Evolutionary conservation across 1,284 basidiomycete genomes (phyloP).

Genomic region (Ustilago hordei): DNA sequence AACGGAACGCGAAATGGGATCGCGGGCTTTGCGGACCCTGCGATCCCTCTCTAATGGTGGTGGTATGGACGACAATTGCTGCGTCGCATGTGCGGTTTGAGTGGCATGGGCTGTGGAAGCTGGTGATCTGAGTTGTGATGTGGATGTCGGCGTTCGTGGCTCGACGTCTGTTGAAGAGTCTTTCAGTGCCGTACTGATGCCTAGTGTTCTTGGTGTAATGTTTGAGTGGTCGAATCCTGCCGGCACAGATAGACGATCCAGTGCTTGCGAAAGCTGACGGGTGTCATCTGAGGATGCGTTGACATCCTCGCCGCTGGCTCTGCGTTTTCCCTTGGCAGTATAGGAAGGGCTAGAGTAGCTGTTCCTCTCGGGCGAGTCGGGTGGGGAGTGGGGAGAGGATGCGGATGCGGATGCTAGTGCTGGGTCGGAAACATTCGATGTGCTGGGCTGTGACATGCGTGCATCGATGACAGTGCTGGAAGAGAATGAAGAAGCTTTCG

Average conservation of each 20-base stretch:
- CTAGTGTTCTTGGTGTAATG: not conserved
- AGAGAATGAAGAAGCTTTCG: conserved; percentile 14
- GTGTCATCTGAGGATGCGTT: conserved; percentile 1
- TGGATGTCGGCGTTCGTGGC: not conserved
- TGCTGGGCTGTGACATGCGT: no score
- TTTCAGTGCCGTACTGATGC: not conserved
- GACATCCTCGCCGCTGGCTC: conserved; percentile 21
- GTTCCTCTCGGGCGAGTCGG: not conserved
- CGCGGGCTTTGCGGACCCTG: conserved; percentile 17
- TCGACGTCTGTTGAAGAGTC: not conserved
- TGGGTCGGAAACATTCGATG: not conserved
- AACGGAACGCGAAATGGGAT: conserved; percentile 23
- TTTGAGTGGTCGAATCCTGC: not conserved
- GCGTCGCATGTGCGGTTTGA: not conserved
- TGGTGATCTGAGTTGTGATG: not conserved
- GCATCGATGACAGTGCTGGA: conserved; percentile 10
- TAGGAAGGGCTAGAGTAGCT: conserved; percentile 10
- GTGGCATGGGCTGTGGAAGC: not conserved
- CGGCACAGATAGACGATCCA: conserved; percentile 8
- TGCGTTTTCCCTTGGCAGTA: conserved; percentile 33
- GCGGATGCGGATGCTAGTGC: not conserved
- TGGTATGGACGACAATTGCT: not conserved
- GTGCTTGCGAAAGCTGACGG: not conserved
- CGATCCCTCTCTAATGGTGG: conserved; percentile 8
- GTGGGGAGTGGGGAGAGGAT: not conserved